Percentiles rank a stretch among this genome's conserved stretches.
Evolutionary conservation across 2,329 filamentous ascomycete genomes (phyloP).

Genomic region (Trichothecium roseum): DNA sequence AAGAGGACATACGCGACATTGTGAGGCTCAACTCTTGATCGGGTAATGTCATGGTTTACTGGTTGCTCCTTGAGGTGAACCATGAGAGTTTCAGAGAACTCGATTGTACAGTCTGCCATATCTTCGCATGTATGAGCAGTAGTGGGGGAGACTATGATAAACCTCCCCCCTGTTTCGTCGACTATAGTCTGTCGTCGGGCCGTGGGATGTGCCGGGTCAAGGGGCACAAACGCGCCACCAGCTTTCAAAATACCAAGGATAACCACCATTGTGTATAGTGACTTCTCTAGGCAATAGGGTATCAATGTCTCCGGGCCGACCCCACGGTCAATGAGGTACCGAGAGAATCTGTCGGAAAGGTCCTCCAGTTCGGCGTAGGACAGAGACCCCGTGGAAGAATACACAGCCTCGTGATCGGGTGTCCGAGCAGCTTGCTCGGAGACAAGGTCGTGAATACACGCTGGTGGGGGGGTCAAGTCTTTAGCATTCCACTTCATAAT

Average conservation of each 20-base stretch:
- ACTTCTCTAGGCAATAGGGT: slow-evolving; percentile 17
- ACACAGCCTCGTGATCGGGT: no score
- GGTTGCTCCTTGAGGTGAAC: no score
- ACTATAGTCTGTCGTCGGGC: slow-evolving; percentile 4
- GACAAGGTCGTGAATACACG: no score
- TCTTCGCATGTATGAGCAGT: neutral
- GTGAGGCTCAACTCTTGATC: neutral
- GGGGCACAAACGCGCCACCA: slow-evolving; percentile 6
- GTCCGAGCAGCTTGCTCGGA: no score
- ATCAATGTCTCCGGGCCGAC: slow-evolving; percentile 17
- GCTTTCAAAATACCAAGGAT: slow-evolving; percentile 12
- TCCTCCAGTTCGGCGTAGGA: slow-evolving; percentile 14
- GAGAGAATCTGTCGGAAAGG: neutral
- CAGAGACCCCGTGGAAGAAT: neutral
- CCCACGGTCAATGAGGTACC: slow-evolving; percentile 4
- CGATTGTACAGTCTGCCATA: neutral
- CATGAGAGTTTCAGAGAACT: neutral
- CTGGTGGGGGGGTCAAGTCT: no score
- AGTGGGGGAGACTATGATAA: slow-evolving; percentile 6
- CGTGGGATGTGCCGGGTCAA: slow-evolving; percentile 12
- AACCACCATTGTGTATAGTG: slow-evolving; percentile 14
- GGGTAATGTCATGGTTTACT: neutral
- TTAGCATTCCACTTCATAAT: no score
- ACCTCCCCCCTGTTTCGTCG: slow-evolving; percentile 5
- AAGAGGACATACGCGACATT: slow-evolving; percentile 11